Base-by-base conservation (phyloP, 2,329 filamentous ascomycete species). In the Sclerotinia sclerotiorum region DNA sequence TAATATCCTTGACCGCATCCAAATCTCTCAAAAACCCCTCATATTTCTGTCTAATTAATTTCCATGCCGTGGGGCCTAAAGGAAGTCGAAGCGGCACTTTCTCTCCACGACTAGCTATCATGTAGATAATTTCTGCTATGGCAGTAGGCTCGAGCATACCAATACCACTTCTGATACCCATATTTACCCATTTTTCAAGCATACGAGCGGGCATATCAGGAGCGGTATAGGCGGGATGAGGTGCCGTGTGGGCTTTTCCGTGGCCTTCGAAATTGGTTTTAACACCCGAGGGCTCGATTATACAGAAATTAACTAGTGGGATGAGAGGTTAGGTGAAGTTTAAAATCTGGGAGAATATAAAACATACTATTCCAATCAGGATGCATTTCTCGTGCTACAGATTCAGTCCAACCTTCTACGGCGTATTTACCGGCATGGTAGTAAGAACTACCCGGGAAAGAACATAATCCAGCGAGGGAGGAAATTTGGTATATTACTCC, bases 391-490 rank as follows among this genome's bases (percentile, higher is more conserved):
- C 75, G 68, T 0, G 77, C 71, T 0, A 82, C 72, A 6, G 74
- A 77, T 2, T 79, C 77, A 0, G 79, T 78, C 64, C 79, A 81
- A 0, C 80, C 79, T 3, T 76, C 78, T 2, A 82, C 74, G 0
- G 80, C 81, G 76, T 79, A 81, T 69, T 82, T 82, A 32, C 79
- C 74, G 19, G 77, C 76, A 64, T 81, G 79, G 49, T 82, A 82
- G 0, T 77, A 79, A 0, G 76, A 71, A 27, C 79, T 74, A 8
- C 81, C 81, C 0, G 80, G 78, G 0, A 76, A 75, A 2, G 76
- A 78, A 3, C 79, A 52, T 44, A 80, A 67, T 5, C 79, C 79
- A 15, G 79, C 80, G 0, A 82, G 46, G 0, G 78, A 80, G 0
- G 79, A 81, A 10, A 82, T 75, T 17, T 82, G 80, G 35, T 82